Percentiles rank a stretch among this genome's conserved stretches.
Conservation (phyloP, 805 yeast species). For the Kuraishia hungarica region DNA sequence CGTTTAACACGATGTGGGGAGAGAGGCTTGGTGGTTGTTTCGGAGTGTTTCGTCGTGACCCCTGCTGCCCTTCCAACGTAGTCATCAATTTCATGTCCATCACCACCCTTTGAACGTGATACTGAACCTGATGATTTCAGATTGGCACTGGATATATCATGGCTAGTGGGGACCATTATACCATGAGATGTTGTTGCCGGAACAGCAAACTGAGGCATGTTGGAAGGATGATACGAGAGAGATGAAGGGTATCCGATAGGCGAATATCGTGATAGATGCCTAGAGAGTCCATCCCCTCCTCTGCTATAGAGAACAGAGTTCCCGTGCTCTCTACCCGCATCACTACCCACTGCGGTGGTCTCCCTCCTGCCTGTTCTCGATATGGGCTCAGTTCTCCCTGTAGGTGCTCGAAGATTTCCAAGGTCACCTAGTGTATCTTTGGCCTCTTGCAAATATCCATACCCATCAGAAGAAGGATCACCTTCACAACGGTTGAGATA, state of each 20-base stretch:
- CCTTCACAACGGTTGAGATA: conserved; percentile 11
- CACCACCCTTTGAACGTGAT: not conserved
- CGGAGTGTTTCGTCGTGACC: not conserved
- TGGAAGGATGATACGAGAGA: not conserved
- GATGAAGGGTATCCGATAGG: not conserved
- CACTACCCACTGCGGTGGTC: too few species aligned
- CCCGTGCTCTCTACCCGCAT: too few species aligned
- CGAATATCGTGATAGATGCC: not conserved
- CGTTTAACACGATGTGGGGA: not conserved
- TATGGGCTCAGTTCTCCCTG: not conserved
- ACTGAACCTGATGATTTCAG: not conserved
- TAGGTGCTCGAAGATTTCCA: not conserved
- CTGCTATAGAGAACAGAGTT: not conserved
- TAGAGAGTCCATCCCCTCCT: not conserved
- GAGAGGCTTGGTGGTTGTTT: not conserved
- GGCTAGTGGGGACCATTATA: not conserved
- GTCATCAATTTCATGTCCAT: not conserved
- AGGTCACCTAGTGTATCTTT: not conserved
- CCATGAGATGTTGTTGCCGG: not conserved
- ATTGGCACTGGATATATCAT: not conserved
- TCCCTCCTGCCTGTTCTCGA: too few species aligned
- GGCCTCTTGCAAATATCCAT: not conserved
- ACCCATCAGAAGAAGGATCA: not conserved
- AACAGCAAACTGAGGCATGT: not conserved
- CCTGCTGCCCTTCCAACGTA: not conserved